Evolutionary conservation across 2,329 filamentous ascomycete genomes (phyloP).

Genomic region (Epichloe sp.): DNA sequence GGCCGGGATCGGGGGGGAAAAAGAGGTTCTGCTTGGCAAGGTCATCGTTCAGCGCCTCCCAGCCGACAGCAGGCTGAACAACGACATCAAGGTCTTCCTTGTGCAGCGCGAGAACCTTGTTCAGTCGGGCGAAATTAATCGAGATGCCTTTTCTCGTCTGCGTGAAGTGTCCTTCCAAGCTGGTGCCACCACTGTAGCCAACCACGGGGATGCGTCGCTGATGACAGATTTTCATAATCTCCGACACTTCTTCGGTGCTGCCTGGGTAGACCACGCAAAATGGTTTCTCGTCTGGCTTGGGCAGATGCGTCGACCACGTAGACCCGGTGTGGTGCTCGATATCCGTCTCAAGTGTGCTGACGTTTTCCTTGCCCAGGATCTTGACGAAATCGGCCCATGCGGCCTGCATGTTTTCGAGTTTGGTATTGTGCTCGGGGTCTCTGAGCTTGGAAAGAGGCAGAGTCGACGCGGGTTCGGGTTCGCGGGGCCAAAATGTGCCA

Average conservation of each 20-base stretch:
- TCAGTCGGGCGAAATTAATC: constrained; percentile 77
- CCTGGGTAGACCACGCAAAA: constrained; percentile 66
- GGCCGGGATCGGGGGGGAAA: constrained; percentile 85
- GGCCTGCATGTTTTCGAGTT: constrained; percentile 51
- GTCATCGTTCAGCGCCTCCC: constrained; percentile 74
- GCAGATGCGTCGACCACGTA: constrained; percentile 48
- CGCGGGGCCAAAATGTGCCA: constrained; percentile 40
- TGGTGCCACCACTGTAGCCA: constrained; percentile 77
- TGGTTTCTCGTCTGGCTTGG: constrained; percentile 34
- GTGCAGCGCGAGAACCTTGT: constrained; percentile 64
- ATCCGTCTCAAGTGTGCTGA: constrained; percentile 45
- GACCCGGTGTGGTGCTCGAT: constrained; percentile 45
- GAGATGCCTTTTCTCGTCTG: constrained; percentile 73
- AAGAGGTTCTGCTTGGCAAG: constrained; percentile 64
- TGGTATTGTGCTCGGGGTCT: constrained; percentile 43
- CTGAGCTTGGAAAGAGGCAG: constrained; percentile 39
- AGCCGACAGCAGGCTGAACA: constrained; percentile 71
- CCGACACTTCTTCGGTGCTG: constrained; percentile 71
- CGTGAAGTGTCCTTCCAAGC: constrained; percentile 78
- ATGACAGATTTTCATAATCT: constrained; percentile 82
- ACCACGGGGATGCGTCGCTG: constrained; percentile 69
- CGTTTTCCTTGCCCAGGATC: constrained; percentile 50
- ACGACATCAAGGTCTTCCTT: constrained; percentile 65
- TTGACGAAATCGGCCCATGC: constrained; percentile 56
- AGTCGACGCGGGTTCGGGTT: constrained; percentile 41